Evolutionary conservation across 495 filamentous ascomycete species (phyloP), one percentile per base, ranked within the genome.

Genomic region (Venustampulla echinocandica): DNA sequence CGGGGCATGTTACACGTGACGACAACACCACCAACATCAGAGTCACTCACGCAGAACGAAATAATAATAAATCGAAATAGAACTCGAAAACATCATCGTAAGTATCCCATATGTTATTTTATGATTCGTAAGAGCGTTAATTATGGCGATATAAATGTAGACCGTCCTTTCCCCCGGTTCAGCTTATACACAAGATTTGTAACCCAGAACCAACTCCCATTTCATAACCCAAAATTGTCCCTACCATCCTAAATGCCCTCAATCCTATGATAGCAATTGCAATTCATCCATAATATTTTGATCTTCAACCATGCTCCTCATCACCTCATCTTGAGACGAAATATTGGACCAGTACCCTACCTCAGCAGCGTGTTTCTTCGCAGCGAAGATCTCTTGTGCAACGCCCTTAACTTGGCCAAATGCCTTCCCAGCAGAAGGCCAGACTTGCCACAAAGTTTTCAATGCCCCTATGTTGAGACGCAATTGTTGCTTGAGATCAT

Each of bases 401-500:
- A 83, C 79, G 10, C 73, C 73, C 52, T 74, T 75, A 22, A 95
- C 85, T 61, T 92, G 85, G 14, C 71, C 70, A 62, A 87, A 77
- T 9, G 87, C 84, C 7, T 69, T 75, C 24, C 72, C 73, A 4
- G 87, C 87, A 18, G 87, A 80, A 27, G 82, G 78, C 89, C 89
- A 95, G 4, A 86, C 79, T 30, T 71, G 68, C 46, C 74, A 80
- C 3, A 93, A 64, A 3, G 77, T 77, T 57, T 82, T 85, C 52
- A 95, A 78, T 2, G 84, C 85, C 24, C 88, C 89, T 35, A 88
- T 85, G 50, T 85, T 88, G 20, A 95, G 75, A 0, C 80, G 76
- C 43, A 90, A 83, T 46, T 77, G 81, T 61, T 88, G 83, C 35
- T 85, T 85, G 44, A 86, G 80, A 47, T 81, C 82, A 55, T 85